Conservation (phyloP, 805 yeast species). For the Yarrowia hollandica region DNA sequence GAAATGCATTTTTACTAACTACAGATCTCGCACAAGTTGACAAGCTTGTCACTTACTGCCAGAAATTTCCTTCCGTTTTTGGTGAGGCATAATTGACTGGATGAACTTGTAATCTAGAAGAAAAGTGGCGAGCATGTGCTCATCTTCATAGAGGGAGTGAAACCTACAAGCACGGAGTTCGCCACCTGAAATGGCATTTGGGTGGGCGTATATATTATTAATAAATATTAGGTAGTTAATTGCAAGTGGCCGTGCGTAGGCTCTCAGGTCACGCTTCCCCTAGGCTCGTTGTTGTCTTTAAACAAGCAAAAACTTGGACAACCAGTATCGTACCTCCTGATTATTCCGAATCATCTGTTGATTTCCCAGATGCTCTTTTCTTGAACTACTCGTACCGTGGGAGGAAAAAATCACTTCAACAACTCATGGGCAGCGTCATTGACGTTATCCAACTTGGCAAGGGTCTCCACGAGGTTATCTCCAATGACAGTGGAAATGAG, state of each 20-base stretch:
- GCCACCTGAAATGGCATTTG: not conserved
- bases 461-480: not conserved
- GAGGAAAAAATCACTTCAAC: not conserved
- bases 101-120: no score
- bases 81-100: not conserved
- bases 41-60: constrained; percentile 12
- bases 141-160: not conserved
- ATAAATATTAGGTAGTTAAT: constrained; percentile 14
- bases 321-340: no score
- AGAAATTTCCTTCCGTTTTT: constrained; percentile 7
- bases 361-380: no score
- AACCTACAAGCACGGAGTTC: not conserved
- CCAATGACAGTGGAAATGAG: constrained; percentile 12
- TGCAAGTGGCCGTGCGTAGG: no score
- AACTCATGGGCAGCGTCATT: constrained; percentile 5
- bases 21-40: constrained; percentile 8
- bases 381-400: no score
- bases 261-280: no score
- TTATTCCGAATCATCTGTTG: no score
- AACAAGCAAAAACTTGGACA: no score
- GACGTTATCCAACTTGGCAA: constrained; percentile 8
- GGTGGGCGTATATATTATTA: constrained; percentile 21
- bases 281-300: no score
- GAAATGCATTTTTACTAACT: no score
- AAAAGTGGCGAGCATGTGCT: no score